Evolutionary conservation across 2,329 filamentous ascomycete genomes (phyloP).

Genomic region (Didymella arachidicola): DNA sequence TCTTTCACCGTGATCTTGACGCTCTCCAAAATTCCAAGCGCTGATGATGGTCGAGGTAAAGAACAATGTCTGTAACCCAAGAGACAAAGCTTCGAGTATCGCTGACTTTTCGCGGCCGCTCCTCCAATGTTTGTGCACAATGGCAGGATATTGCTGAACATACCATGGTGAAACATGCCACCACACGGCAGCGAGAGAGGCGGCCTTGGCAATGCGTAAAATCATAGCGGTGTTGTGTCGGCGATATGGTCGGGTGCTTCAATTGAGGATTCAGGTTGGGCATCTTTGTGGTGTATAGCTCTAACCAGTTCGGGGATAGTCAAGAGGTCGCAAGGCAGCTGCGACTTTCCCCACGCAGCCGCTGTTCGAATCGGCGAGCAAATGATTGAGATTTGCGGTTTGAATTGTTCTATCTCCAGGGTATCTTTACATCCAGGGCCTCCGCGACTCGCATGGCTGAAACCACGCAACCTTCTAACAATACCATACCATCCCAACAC

Average conservation of each 20-base stretch:
- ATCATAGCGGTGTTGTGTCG: not conserved
- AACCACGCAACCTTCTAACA: slow-evolving; percentile 67
- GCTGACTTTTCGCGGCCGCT: not conserved
- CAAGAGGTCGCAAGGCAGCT: not conserved
- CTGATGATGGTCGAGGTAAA: not conserved
- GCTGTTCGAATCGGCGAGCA: not conserved
- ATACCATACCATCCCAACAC: slow-evolving; percentile 72
- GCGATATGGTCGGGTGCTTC: not conserved
- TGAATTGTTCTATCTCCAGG: slow-evolving; percentile 30
- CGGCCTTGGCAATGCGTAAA: not conserved
- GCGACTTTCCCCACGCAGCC: not conserved
- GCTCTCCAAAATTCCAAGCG: not conserved
- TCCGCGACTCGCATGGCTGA: slow-evolving; percentile 65
- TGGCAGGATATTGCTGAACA: not conserved
- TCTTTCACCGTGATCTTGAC: not conserved
- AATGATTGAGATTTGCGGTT: no score
- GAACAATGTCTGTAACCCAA: not conserved
- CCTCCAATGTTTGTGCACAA: not conserved
- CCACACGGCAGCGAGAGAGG: not conserved
- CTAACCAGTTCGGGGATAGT: slow-evolving; percentile 1
- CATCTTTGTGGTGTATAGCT: not conserved
- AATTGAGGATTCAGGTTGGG: not conserved
- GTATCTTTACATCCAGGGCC: slow-evolving; percentile 59
- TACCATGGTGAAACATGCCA: not conserved
- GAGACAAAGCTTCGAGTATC: not conserved